Evolutionary conservation across 345 rosid species (phyloP).

Genomic region (Citrus glauca): DNA sequence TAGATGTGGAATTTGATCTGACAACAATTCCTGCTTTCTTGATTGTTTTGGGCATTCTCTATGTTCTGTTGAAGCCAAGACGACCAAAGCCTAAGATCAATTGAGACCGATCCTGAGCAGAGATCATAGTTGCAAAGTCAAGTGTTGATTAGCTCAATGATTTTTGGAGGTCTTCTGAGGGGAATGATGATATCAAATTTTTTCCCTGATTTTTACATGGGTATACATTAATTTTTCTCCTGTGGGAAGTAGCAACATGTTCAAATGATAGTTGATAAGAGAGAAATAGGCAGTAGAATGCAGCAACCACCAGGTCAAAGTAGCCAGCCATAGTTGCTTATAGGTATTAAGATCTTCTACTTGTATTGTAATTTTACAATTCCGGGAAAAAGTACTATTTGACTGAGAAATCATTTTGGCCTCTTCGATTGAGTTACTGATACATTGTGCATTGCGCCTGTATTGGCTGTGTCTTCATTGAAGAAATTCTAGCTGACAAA

Average conservation of each 20-base stretch:
- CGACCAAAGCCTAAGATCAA: slow-evolving; percentile 92
- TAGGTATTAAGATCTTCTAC: neutral
- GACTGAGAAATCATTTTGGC: neutral
- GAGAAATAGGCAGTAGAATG: slow-evolving; percentile 1
- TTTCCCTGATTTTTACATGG: neutral
- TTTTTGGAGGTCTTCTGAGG: slow-evolving; percentile 4
- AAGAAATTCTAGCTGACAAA: too few relatives aligned
- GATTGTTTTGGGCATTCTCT: slow-evolving; percentile 53
- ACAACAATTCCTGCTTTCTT: slow-evolving; percentile 91
- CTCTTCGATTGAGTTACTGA: neutral
- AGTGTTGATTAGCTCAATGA: neutral
- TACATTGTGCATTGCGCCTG: too few relatives aligned
- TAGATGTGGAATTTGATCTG: slow-evolving; percentile 63
- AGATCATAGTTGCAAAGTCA: neutral
- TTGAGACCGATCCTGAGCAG: slow-evolving; percentile 25
- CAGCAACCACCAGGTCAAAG: neutral
- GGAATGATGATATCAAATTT: neutral
- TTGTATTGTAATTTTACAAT: neutral
- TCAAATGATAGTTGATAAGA: neutral
- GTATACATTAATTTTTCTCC: neutral
- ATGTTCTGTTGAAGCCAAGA: slow-evolving; percentile 67
- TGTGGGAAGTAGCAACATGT: neutral
- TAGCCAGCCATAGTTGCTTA: neutral
- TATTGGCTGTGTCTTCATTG: too few relatives aligned
- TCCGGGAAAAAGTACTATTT: neutral